Evolutionary conservation across 1,284 basidiomycete species (phyloP), one percentile per base, ranked within the genome.

Genomic region (Ustilago loliicola): DNA sequence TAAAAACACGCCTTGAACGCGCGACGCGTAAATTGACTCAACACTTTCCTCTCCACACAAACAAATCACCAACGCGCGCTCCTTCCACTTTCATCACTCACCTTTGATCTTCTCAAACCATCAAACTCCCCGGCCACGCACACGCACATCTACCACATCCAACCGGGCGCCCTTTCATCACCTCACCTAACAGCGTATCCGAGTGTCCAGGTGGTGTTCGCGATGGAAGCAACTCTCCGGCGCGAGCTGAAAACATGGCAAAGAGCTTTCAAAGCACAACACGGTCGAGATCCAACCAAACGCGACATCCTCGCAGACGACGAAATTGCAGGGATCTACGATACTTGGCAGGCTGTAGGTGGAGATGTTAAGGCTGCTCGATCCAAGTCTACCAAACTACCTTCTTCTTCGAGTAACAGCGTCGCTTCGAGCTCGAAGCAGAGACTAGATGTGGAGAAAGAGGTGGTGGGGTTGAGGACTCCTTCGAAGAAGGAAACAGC

Each of bases 251-350:
- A 79, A 56, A 50, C 51, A 17, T 81, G 77, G 72, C 80, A 79
- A 40, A 62, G 62, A 27, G 50, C 54, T 0, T 81, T 81, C 60
- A 64, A 71, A 9, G 61, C 69, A 6, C 30, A 80, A 40, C 70
- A 83, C 47, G 76, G 82, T 11, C 71, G 82, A 45, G 81, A 82
- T 29, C 81, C 82, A 3, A 73, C 74, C 38, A 78, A 80, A 59
- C 68, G 75, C 21, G 82, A 83, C 61, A 83, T 83, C 47, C 62
- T 72, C 2, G 72, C 79, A 23, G 66, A 80, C n/a, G 60, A 74
- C 8, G 62, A 48, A 13, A 81, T 83, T 27, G 77, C 81, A 0
- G 75, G 72, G 13, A 72, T 66, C 30, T 83, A 83, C 60, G 80
- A 83, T 32, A 69, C 80, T 3, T 83, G 82, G 82, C 65, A 72